Conservation (phyloP, 1,284 basidiomycete species). For the Pseudozyma hubeiensis region DNA sequence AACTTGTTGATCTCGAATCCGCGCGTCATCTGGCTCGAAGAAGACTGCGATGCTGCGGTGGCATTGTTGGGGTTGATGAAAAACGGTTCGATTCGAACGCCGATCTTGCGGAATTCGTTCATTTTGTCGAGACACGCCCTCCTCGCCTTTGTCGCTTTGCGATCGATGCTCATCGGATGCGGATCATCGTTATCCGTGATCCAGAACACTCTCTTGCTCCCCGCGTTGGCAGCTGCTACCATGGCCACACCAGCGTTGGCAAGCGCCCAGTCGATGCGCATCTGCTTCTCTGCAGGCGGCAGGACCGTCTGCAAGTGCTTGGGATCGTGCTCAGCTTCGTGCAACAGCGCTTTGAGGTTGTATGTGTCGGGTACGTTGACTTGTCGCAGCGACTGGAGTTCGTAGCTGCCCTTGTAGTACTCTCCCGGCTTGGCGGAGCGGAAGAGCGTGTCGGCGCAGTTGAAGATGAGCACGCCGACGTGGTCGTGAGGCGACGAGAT, state of each 20-base stretch:
- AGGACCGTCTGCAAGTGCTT: slow-evolving; percentile 54
- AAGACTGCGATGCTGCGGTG: slow-evolving; percentile 52
- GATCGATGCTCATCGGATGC: slow-evolving; percentile 67
- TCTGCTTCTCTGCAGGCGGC: slow-evolving; percentile 71
- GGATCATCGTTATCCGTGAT: slow-evolving; percentile 90
- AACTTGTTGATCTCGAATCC: slow-evolving; percentile 77
- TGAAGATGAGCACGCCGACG: slow-evolving; percentile 89
- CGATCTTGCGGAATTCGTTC: slow-evolving; percentile 80
- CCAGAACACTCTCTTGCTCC: slow-evolving; percentile 88
- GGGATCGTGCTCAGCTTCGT: slow-evolving; percentile 70
- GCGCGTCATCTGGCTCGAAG: slow-evolving; percentile 70
- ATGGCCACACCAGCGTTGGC: slow-evolving; percentile 68
- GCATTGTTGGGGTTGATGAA: slow-evolving; percentile 82
- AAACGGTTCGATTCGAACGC: slow-evolving; percentile 87
- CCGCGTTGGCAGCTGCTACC: slow-evolving; percentile 81
- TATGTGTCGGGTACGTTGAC: slow-evolving; percentile 77
- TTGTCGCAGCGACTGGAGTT: slow-evolving; percentile 81
- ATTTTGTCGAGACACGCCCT: slow-evolving; percentile 52
- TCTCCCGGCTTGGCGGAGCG: slow-evolving; percentile 67
- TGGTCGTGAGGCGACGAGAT: slow-evolving; percentile 86
- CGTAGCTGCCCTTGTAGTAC: slow-evolving; percentile 77
- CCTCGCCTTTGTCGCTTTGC: slow-evolving; percentile 66
- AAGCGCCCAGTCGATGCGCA: slow-evolving; percentile 75
- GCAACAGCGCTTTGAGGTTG: slow-evolving; percentile 72
- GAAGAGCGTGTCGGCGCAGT: slow-evolving; percentile 76